Conservation (phyloP, 257 asterid genomes). For the Penstemon newberryi region DNA sequence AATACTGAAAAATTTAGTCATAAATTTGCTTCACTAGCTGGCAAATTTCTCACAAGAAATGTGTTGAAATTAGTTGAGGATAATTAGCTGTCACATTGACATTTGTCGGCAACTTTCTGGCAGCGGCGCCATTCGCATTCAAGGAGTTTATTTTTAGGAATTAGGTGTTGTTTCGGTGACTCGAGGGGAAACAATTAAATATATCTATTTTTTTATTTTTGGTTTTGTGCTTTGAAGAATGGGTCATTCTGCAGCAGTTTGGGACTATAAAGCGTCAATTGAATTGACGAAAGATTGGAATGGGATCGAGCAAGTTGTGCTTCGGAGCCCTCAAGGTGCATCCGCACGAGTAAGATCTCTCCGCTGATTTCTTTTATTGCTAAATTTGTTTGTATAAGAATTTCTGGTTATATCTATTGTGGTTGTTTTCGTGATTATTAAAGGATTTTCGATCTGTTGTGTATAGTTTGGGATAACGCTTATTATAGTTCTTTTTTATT, state of each 20-base stretch:
- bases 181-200: slow-evolving; percentile 20
- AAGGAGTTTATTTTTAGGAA: slow-evolving; percentile 26
- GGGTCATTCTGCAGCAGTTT: slow-evolving; percentile 85
- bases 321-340: slow-evolving; percentile 80
- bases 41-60: slow-evolving; percentile 26
- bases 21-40: slow-evolving; percentile 38
- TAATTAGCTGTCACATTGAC: slow-evolving; percentile 32
- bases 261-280: slow-evolving; percentile 70
- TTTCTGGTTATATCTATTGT: slow-evolving; percentile 5
- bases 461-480: slow-evolving; percentile 20
- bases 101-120: slow-evolving; percentile 25
- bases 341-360: slow-evolving; percentile 70
- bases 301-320: slow-evolving; percentile 84
- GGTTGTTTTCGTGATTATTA: slow-evolving; percentile 10
- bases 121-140: slow-evolving; percentile 19
- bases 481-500: slow-evolving; percentile 13
- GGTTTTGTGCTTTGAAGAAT: slow-evolving; percentile 36
- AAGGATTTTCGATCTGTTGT: slow-evolving; percentile 17
- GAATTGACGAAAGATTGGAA: slow-evolving; percentile 80
- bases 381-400: slow-evolving; percentile 3
- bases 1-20: slow-evolving; percentile 28
- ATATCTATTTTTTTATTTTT: slow-evolving; percentile 10
- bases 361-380: slow-evolving; percentile 22
- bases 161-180: slow-evolving; percentile 11
- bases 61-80: slow-evolving; percentile 27